Evolutionary conservation across 129 eudicot genomes (phyloP).

Genomic region (Scalesia atractyloides): DNA sequence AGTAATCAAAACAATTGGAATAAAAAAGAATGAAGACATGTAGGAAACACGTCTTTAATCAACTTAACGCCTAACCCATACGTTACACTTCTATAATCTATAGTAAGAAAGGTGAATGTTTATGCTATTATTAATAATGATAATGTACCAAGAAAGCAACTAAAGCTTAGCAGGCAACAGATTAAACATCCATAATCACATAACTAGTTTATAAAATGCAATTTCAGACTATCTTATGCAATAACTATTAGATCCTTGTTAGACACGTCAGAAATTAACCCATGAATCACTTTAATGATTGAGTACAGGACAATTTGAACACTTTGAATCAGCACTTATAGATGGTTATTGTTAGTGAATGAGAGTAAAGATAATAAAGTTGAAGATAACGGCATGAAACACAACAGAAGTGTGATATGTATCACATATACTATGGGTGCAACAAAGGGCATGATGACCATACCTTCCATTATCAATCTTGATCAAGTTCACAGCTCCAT

Average conservation of each 20-base stretch:
- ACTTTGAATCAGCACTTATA: slow-evolving; percentile 1
- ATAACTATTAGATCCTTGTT: slow-evolving; percentile 4
- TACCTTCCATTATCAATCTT: slow-evolving; percentile 86
- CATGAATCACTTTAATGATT: slow-evolving; percentile 5
- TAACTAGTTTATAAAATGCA: background rate
- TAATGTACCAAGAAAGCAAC: background rate
- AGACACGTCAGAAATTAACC: background rate
- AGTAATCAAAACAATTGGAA: slow-evolving; percentile 5
- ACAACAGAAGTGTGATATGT: slow-evolving; percentile 12
- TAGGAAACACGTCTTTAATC: background rate
- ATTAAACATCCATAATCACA: slow-evolving; percentile 7
- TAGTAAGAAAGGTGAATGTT: slow-evolving; percentile 15
- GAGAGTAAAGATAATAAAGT: slow-evolving; percentile 2
- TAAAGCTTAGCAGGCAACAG: slow-evolving; percentile 1
- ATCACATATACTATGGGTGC: slow-evolving; percentile 3
- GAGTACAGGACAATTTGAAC: background rate
- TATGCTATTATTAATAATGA: background rate
- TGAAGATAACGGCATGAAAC: slow-evolving; percentile 15
- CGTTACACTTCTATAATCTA: slow-evolving; percentile 13
- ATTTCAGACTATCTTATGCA: slow-evolving; percentile 13
- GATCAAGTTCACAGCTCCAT: slow-evolving; percentile 91
- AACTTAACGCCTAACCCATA: slow-evolving; percentile 16
- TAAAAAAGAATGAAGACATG: background rate
- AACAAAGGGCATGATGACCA: slow-evolving; percentile 17
- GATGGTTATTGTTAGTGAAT: slow-evolving; percentile 12